Percentiles rank a stretch among this genome's conserved stretches.
Evolutionary conservation across 441 rosid species (phyloP).

Genomic region (Mallotus japonicus): DNA sequence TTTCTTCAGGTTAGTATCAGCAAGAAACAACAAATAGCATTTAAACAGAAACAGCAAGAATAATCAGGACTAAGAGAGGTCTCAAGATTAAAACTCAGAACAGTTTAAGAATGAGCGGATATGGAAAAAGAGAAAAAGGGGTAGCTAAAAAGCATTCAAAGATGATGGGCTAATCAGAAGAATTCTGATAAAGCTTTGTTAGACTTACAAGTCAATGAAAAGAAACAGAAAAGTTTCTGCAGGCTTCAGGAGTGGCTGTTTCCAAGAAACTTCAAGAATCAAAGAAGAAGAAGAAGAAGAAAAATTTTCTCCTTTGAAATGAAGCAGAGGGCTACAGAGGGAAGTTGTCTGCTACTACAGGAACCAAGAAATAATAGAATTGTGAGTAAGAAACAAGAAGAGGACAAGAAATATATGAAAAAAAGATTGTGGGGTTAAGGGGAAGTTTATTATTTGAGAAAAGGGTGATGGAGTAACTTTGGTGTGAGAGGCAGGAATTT

Average conservation of each 20-base stretch:
- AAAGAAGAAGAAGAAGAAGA: slow-evolving; percentile 14
- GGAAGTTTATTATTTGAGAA: background rate
- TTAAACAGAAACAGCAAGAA: background rate
- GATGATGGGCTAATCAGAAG: slow-evolving; percentile 21
- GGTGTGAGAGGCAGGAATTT: background rate
- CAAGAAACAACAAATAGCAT: background rate
- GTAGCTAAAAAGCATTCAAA: slow-evolving; percentile 27
- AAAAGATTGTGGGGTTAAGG: background rate
- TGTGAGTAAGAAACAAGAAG: background rate
- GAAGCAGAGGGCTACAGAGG: background rate
- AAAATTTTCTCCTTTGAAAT: too few species aligned
- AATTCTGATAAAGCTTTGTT: background rate
- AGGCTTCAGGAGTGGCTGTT: slow-evolving; percentile 11
- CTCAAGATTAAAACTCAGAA: background rate
- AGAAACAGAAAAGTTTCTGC: background rate
- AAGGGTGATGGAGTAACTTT: background rate
- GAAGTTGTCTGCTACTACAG: slow-evolving; percentile 16
- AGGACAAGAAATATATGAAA: background rate
- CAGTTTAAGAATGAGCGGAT: slow-evolving; percentile 3
- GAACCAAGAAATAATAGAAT: background rate
- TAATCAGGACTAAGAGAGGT: background rate
- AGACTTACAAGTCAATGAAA: slow-evolving; percentile 23
- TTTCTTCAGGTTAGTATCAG: background rate
- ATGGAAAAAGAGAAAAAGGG: background rate
- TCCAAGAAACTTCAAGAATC: slow-evolving; percentile 12